These are phyloP conservation scores for Nicotiana tabacum DNA, from an alignment of 257 asterid genomes.

Conservation along the genomic window DNA sequence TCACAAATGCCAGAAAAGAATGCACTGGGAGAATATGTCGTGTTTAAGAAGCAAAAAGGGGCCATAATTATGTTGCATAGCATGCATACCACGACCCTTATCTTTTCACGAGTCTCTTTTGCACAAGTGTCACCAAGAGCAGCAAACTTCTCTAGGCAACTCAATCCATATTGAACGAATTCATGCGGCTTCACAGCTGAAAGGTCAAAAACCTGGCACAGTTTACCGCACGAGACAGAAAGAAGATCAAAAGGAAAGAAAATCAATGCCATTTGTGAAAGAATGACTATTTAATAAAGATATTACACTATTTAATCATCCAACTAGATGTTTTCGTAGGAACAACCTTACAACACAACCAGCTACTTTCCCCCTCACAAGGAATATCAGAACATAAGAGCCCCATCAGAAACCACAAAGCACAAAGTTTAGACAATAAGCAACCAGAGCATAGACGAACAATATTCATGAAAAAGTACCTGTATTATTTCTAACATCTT, in stretches of 20 bases:
- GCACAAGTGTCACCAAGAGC: slow-evolving; percentile 78
- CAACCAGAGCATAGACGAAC: background rate
- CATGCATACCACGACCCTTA: slow-evolving; percentile 81
- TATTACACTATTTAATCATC: background rate
- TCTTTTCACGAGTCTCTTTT: slow-evolving; percentile 68
- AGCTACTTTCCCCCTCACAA: background rate
- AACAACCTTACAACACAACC: background rate
- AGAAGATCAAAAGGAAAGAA: slow-evolving; percentile 14
- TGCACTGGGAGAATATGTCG: background rate
- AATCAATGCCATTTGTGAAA: background rate
- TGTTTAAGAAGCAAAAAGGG: background rate
- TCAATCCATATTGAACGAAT: slow-evolving; percentile 84
- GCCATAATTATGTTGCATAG: background rate
- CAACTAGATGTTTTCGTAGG: background rate
- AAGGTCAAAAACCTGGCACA: slow-evolving; percentile 88
- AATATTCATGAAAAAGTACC: background rate
- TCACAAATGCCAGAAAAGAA: background rate
- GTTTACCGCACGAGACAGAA: slow-evolving; percentile 14
- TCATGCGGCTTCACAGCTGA: slow-evolving; percentile 84
- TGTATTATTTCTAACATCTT: background rate
- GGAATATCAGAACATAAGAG: background rate
- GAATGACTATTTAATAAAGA: background rate
- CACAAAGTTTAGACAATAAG: background rate
- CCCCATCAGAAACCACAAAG: background rate
- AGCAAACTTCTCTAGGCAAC: slow-evolving; percentile 87